These are phyloP conservation scores for Eleusine coracana DNA, from an alignment of 176 grass and related monocot genomes.

Conservation along the genomic window DNA sequence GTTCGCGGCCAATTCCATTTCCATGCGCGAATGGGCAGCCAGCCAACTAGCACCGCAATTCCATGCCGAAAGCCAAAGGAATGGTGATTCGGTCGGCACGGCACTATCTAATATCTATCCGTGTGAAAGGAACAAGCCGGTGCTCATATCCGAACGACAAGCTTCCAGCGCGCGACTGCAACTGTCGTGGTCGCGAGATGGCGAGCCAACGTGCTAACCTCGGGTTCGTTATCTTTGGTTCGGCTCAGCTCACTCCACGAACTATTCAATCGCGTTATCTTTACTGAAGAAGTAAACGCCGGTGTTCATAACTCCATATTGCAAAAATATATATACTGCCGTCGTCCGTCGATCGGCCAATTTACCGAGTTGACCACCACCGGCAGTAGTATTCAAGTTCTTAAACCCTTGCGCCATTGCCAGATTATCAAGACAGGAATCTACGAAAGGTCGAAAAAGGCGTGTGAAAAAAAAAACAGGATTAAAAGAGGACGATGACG, in stretches of 20 bases:
- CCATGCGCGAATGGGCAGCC: neutral
- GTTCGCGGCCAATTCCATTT: neutral
- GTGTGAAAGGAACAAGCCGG: neutral
- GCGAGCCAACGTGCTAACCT: neutral
- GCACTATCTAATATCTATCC: neutral
- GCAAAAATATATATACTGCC: neutral
- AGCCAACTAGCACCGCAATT: neutral
- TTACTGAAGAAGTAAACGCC: neutral
- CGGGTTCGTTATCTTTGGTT: neutral
- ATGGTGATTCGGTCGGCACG: neutral
- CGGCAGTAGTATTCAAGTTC: neutral
- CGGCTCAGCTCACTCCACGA: neutral
- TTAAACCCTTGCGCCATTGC: neutral
- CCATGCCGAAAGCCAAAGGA: neutral
- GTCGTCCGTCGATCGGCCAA: too few relatives aligned
- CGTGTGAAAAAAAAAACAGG: neutral
- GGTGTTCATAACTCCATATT: neutral
- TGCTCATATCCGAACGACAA: neutral
- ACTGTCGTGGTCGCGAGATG: neutral
- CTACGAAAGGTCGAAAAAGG: neutral
- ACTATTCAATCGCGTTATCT: neutral
- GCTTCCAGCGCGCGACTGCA: neutral
- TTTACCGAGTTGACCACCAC: too few relatives aligned
- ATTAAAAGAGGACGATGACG: conserved; percentile 1
- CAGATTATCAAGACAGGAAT: conserved; percentile 19